phyloP scores from a whole-genome alignment of 768 basidiomycete species.

The Roridomyces roridus region DNA sequence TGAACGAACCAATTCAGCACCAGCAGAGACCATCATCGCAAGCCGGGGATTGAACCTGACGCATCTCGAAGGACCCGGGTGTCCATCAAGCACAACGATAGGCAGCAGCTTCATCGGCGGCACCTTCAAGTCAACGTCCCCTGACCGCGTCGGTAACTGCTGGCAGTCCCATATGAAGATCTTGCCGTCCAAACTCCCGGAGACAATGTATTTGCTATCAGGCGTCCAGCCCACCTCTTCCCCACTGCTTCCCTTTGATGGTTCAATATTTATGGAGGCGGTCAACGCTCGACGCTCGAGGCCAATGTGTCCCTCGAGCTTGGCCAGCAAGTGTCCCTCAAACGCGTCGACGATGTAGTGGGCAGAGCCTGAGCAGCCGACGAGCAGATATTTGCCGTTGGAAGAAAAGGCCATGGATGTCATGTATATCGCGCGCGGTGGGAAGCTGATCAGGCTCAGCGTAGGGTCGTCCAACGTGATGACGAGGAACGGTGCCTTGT shows the following conservation, averaged over 20 bases:
- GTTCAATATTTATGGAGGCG: conserved; percentile 62
- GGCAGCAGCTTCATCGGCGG: conserved; percentile 54
- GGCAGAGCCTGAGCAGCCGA: conserved; percentile 90
- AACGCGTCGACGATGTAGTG: conserved; percentile 96
- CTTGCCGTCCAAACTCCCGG: conserved; percentile 86
- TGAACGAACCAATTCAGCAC: conserved; percentile 77
- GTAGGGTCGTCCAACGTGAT: conserved; percentile 86
- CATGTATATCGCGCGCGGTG: conserved; percentile 88
- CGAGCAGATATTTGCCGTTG: conserved; percentile 87
- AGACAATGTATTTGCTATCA: conserved; percentile 88
- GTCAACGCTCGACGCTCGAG: conserved; percentile 72
- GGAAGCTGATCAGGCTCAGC: conserved; percentile 75
- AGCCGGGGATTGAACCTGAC: conserved; percentile 90
- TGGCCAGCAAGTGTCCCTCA: conserved; percentile 81
- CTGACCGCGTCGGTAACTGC: conserved; percentile 57
- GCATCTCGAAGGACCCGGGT: conserved; percentile 83
- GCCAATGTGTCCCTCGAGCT: conserved; percentile 85
- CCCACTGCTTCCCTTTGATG: conserved; percentile 82
- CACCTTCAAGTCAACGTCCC: conserved; percentile 59
- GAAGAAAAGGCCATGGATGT: conserved; percentile 91
- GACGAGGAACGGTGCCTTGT: conserved; percentile 90
- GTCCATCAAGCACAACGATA: conserved; percentile 67
- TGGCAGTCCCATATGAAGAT: conserved; percentile 89
- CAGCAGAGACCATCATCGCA: conserved; percentile 88
- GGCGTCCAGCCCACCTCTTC: conserved; percentile 96